Conservation (phyloP, 176 grass and related monocot species). For the Rhynchospora tenuis region DNA sequence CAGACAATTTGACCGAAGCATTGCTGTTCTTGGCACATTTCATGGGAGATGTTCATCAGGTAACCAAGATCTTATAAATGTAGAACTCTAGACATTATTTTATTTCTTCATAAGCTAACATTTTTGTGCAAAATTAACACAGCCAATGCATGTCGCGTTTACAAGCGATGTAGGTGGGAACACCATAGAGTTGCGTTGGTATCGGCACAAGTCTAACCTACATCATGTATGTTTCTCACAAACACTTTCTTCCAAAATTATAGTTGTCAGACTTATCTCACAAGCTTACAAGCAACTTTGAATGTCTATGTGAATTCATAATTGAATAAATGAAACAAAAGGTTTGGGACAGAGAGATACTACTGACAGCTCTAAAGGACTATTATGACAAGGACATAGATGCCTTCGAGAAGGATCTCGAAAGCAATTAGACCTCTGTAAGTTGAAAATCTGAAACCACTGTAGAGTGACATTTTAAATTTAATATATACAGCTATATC, state of each 20-base stretch:
- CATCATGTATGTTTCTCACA: conserved; percentile 43
- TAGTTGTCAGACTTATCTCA: background rate
- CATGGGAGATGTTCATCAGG: conserved; percentile 95
- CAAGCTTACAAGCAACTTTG: background rate
- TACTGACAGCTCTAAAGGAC: conserved; percentile 52
- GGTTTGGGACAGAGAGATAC: conserved; percentile 94
- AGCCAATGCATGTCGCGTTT: conserved; percentile 93
- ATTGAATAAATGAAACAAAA: conserved; percentile 14
- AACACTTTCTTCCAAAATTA: background rate
- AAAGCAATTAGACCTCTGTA: conserved; percentile 54
- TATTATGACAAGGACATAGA: conserved; percentile 56
- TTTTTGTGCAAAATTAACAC: conserved; percentile 9
- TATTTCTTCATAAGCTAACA: background rate
- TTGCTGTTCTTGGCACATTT: conserved; percentile 82
- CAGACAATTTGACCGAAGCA: conserved; percentile 90
- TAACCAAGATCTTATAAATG: background rate
- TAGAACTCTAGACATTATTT: background rate
- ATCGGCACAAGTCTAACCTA: conserved; percentile 68
- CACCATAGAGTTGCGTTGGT: conserved; percentile 63
- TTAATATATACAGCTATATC: background rate
- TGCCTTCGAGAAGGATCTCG: conserved; percentile 52
- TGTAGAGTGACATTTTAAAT: background rate
- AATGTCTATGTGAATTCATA: background rate
- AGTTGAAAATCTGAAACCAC: background rate
- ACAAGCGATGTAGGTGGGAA: conserved; percentile 78